Conservation (phyloP, 2,329 filamentous ascomycete species). For the Botryotinia calthae region DNA sequence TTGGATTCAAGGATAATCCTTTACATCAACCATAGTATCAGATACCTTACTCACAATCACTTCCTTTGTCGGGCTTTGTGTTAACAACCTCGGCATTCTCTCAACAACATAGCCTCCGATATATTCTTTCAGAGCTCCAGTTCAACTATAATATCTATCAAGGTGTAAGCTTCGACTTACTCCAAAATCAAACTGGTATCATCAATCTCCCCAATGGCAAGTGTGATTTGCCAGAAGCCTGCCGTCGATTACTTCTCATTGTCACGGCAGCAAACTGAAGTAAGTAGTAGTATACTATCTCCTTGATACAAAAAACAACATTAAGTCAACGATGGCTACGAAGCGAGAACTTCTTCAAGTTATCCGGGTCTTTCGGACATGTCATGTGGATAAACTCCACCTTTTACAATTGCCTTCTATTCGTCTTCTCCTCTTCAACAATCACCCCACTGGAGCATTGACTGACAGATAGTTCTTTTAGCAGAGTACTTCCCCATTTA, state of each 20-base stretch:
- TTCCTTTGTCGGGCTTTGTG: conserved; percentile 17
- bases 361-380: not conserved
- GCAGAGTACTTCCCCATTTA: conserved; percentile 24
- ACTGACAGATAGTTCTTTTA: not conserved
- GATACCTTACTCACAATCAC: conserved; percentile 2
- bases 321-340: not conserved
- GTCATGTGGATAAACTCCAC: conserved; percentile 5
- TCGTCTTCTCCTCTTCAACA: no score
- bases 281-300: conserved; percentile 24
- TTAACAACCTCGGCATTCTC: conserved; percentile 12
- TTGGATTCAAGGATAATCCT: not conserved
- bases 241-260: conserved; percentile 28
- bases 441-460: not conserved
- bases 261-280: conserved; percentile 26
- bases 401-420: not conserved
- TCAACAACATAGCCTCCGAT: not conserved
- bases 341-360: not conserved
- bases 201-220: conserved; percentile 24
- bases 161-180: conserved; percentile 22
- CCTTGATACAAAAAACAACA: not conserved
- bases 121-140: conserved; percentile 12
- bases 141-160: not conserved
- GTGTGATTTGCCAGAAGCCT: conserved; percentile 24
- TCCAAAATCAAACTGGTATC: not conserved
- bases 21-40: conserved; percentile 8